Percentiles rank a stretch among this genome's conserved stretches.
Evolutionary conservation across 2,329 filamentous ascomycete genomes (phyloP).

Genomic region (Stemphylium beticola): DNA sequence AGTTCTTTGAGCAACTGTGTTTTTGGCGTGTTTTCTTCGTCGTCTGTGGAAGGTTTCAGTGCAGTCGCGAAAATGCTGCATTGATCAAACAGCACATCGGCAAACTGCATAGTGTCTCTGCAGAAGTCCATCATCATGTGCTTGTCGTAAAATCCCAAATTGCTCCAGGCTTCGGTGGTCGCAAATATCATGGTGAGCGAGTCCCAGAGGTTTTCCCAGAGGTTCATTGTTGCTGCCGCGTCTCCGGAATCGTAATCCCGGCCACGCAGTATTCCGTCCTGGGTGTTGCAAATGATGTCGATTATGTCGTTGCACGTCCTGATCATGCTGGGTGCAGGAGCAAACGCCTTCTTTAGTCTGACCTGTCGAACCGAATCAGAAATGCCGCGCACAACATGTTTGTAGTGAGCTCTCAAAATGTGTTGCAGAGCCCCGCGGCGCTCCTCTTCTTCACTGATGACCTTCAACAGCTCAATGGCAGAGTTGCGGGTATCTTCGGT

Average conservation of each 20-base stretch:
- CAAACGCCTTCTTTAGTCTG: conserved; percentile 63
- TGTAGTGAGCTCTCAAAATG: conserved; percentile 63
- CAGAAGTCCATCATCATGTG: conserved; percentile 88
- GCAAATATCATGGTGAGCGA: conserved; percentile 81
- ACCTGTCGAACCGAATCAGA: conserved; percentile 63
- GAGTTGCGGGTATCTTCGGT: conserved; percentile 80
- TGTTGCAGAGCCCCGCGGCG: conserved; percentile 67
- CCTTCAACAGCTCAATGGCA: conserved; percentile 81
- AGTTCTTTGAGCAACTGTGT: conserved; percentile 58
- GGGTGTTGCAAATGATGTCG: conserved; percentile 68
- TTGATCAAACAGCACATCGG: conserved; percentile 81
- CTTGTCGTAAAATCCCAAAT: conserved; percentile 70
- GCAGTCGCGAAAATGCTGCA: conserved; percentile 83
- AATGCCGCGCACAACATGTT: conserved; percentile 62
- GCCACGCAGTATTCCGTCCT: conserved; percentile 66
- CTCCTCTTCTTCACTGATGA: conserved; percentile 72
- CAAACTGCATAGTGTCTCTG: conserved; percentile 92
- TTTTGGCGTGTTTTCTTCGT: conserved; percentile 47
- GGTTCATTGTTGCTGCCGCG: conserved; percentile 69
- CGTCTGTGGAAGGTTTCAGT: conserved; percentile 52
- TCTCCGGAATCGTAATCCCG: conserved; percentile 66
- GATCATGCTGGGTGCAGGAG: conserved; percentile 65
- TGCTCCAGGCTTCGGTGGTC: conserved; percentile 83
- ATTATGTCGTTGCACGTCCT: conserved; percentile 68
- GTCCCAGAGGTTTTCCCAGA: conserved; percentile 87